Base-by-base conservation (phyloP, 768 basidiomycete species). In the Rickenella mellea region DNA sequence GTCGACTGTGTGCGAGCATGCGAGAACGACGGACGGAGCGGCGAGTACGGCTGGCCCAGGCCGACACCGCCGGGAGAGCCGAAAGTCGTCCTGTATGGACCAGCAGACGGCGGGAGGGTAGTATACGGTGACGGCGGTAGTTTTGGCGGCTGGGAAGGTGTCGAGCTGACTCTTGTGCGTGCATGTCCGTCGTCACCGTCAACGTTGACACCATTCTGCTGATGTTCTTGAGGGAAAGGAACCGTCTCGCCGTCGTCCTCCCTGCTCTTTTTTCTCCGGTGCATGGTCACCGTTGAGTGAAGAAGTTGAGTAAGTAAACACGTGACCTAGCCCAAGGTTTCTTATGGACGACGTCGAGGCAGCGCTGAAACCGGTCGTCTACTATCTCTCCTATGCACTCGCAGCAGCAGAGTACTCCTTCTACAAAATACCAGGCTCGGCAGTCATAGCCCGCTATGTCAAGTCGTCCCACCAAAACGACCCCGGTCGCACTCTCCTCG, bases 381-480 rank as follows among this genome's bases (percentile, higher is more conserved):
- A 74, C 3, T 71, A 88, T 49, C 62, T 93, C 32, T 72, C 83
- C 2, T 68, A 73, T 35, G 69, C 77, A 0, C 63, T 86, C 29
- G 62, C 72, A 3, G 74, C 72, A 2, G 52, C 78, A 3, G 78
- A 87, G 60, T 64, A 69, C 12, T 70, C 73, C 0, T 91, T 92
- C 61, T 78, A 74, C 65, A 76, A 71, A 46, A 61, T 90, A 12
- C 88, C 87, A 6, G 87, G 87, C 31, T 89, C 87, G 7, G 78
- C 81, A 2, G 83, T 92, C 46, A 63, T 90, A 48, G 76, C 85
- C 48, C 85, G 93, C 51, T 96, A 96, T 59, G 86, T 98, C 66
- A 83, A 78, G 64, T 90, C 87, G 22, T 93, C 89, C 0, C 93
- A 99, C 61, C 86, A 88, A 61, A 86, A 99, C 58, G 96, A 99